Conservation (phyloP, 768 basidiomycete species). For the Tephrocybe rancida region DNA sequence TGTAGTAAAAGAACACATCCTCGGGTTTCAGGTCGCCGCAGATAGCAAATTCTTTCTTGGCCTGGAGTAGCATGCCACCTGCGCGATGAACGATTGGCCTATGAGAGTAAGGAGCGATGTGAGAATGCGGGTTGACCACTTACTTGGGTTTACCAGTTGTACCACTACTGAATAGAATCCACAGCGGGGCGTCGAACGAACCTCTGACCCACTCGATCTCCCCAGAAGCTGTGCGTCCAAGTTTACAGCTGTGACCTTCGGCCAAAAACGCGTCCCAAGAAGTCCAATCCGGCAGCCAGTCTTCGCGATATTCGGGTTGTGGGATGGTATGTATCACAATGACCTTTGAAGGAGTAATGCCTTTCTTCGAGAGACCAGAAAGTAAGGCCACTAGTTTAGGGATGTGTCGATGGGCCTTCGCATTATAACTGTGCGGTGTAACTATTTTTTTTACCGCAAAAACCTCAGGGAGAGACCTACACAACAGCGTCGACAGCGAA, state of each 20-base stretch:
- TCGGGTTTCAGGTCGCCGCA: constrained; percentile 65
- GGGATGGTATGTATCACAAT: constrained; percentile 57
- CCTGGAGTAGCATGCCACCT: constrained; percentile 77
- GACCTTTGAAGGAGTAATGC: constrained; percentile 44
- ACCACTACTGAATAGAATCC: constrained; percentile 86
- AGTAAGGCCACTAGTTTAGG: constrained; percentile 65
- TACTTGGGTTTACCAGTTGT: constrained; percentile 79
- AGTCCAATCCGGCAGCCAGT: constrained; percentile 42
- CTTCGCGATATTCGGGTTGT: constrained; percentile 22
- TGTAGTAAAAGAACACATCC: constrained; percentile 84
- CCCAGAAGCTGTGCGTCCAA: constrained; percentile 52
- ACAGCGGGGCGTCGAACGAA: constrained; percentile 77
- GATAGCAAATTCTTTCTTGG: constrained; percentile 70
- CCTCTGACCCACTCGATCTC: constrained; percentile 66
- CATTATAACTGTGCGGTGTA: constrained; percentile 58
- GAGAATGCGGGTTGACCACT: constrained; percentile 18
- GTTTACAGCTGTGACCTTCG: constrained; percentile 43
- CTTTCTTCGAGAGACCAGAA: constrained; percentile 44
- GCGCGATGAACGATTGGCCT: constrained; percentile 81
- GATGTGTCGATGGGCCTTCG: constrained; percentile 66
- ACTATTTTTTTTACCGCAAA: constrained; percentile 7
- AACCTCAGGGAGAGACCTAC: constrained; percentile 39
- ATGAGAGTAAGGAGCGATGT: constrained; percentile 6
- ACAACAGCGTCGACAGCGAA: constrained; percentile 76
- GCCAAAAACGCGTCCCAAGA: constrained; percentile 57